Percentiles rank a stretch among this genome's conserved stretches.
These are phyloP conservation scores for Microsporum ferrugineum DNA, from an alignment of 2,329 filamentous ascomycete species.

Conservation along the genomic window DNA sequence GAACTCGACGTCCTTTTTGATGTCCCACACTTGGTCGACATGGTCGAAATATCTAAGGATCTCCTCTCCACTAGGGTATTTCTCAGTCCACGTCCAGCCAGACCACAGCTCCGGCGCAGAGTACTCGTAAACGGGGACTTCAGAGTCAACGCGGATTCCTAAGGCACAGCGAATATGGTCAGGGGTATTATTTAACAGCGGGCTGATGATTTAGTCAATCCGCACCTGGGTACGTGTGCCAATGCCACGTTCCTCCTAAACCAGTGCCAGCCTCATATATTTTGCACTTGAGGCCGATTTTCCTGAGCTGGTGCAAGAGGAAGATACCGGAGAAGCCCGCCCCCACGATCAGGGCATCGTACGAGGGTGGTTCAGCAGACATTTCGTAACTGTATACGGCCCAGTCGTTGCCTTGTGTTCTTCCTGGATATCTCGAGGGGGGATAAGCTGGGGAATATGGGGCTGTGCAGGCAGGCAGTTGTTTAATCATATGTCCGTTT, in stretches of 20 bases:
- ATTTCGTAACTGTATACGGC: neutral
- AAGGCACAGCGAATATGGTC: conserved; percentile 24
- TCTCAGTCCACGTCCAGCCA: conserved; percentile 35
- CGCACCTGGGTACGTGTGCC: conserved; percentile 45
- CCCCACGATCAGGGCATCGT: conserved; percentile 22
- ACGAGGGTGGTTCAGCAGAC: neutral
- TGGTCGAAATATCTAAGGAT: conserved; percentile 39
- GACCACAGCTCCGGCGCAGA: conserved; percentile 40
- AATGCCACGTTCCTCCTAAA: conserved; percentile 45
- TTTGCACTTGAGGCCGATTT: conserved; percentile 38
- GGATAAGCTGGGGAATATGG: neutral
- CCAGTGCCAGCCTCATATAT: conserved; percentile 45
- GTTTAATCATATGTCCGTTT: neutral
- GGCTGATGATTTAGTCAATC: neutral
- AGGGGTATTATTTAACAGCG: neutral
- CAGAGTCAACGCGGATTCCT: conserved; percentile 40
- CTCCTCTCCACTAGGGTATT: conserved; percentile 26
- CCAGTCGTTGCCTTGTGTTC: neutral
- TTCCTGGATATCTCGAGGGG: neutral
- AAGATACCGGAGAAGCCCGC: conserved; percentile 36
- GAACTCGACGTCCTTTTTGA: conserved; percentile 38
- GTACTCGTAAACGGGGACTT: conserved; percentile 45
- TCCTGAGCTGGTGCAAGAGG: conserved; percentile 42
- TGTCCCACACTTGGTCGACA: conserved; percentile 34
- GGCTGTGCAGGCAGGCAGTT: neutral